Conservation (phyloP, 495 filamentous ascomycete species). For the Chlorociboria aeruginascens region DNA sequence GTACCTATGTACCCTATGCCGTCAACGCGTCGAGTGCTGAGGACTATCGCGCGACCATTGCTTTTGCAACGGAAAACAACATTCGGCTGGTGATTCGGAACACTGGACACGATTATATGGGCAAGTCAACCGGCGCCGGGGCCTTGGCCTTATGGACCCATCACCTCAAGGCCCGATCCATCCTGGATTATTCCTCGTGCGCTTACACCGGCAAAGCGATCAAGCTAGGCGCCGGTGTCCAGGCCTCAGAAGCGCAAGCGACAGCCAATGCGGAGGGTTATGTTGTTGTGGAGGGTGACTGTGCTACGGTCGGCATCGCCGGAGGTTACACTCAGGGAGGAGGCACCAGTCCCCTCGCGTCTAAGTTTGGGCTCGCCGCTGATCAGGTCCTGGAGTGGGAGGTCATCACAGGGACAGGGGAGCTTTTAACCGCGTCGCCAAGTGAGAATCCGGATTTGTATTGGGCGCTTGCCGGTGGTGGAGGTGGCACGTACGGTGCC, state of each 20-base stretch:
- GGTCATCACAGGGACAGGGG: constrained; percentile 35
- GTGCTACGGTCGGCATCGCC: constrained; percentile 35
- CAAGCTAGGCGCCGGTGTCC: constrained; percentile 42
- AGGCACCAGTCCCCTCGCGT: constrained; percentile 42
- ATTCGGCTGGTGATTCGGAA: constrained; percentile 29
- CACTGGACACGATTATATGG: constrained; percentile 32
- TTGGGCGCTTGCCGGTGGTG: constrained; percentile 47
- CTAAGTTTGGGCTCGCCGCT: constrained; percentile 41
- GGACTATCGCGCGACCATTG: constrained; percentile 29
- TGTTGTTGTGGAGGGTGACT: constrained; percentile 38
- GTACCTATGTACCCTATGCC: constrained; percentile 44
- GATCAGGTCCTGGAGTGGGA: constrained; percentile 47
- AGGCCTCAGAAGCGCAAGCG: constrained; percentile 37
- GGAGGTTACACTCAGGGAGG: constrained; percentile 43
- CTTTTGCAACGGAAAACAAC: constrained; percentile 32
- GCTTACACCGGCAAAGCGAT: constrained; percentile 28
- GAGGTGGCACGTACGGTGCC: constrained; percentile 33
- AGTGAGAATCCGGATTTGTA: constrained; percentile 38
- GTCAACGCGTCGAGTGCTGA: constrained; percentile 31
- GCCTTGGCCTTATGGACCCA: constrained; percentile 38
- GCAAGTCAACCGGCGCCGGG: constrained; percentile 37
- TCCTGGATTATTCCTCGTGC: constrained; percentile 23
- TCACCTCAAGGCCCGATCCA: constrained; percentile 30
- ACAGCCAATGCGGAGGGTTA: constrained; percentile 31
- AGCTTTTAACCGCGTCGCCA: constrained; percentile 29